Evolutionary conservation across 495 filamentous ascomycete species (phyloP), one percentile per base, ranked within the genome.

Genomic region (Tuber magnatum): DNA sequence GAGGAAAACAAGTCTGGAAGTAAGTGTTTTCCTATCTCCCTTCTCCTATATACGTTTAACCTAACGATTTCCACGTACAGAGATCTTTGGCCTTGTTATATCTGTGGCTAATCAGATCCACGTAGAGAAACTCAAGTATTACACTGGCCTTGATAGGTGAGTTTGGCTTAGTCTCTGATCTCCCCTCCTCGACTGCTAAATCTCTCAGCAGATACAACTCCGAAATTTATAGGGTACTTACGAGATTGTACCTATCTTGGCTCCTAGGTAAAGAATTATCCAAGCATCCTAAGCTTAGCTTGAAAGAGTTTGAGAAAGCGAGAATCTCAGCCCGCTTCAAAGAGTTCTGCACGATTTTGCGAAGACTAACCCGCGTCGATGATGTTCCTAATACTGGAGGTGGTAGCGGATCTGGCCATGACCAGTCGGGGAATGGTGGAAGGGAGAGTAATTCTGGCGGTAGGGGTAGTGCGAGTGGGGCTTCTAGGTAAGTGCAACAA

Each of bases 81-180:
- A 79, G 41, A 71, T 79, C 22, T 79, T 70, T 18, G 69, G 20
- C 9, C 69, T 61, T 14, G 48, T 72, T 20, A 56, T 51, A 3
- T 39, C 61, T 38, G 69, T 79, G 35, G 56, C 76, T n/a, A 46
- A 46, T 16, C 78, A 80, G 10, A 41, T 79, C 10, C 68, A 76
- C 48, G 28, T 46, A 44, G 68, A 73, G n/a, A 80, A 74, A 28
- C 39, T 80, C 24, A 80, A 71, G 74, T 41, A 69, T 69, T 74
- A 79, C 7, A 68, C 78, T 7, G 78, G 77, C 16, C 74, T 80
- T 16, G 77, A 80, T 75, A 71, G 73, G 77, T 79, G 78, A 71
- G 76, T 65, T 65, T 65, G 28, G 56, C 18, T 65, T 65, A 65
- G 10, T 32, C 56, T 28, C 32, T 65, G 14, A 35, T 35, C 6